Evolutionary conservation across 1,139 yeast genomes (phyloP).

Genomic region (Hyphopichia buzzinii): DNA sequence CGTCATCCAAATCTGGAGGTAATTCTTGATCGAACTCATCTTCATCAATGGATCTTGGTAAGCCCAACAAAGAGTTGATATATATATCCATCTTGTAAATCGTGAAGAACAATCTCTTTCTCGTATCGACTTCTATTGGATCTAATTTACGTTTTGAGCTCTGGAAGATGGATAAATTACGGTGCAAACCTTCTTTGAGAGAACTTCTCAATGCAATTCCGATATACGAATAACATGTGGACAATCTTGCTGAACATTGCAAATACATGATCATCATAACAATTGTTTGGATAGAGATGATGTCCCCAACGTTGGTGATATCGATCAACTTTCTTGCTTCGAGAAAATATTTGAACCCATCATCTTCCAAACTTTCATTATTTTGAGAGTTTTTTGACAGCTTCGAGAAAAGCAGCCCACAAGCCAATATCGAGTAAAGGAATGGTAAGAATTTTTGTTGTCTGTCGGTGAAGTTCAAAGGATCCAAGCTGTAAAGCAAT

Average conservation of each 20-base stretch:
- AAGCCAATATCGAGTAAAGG: constrained; percentile 56
- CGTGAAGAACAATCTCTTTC: constrained; percentile 85
- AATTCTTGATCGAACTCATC: constrained; percentile 88
- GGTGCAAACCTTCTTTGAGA: constrained; percentile 80
- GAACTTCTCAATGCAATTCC: constrained; percentile 92
- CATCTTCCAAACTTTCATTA: constrained; percentile 59
- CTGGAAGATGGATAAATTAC: constrained; percentile 58
- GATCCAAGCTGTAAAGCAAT: constrained; percentile 57
- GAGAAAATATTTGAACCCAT: constrained; percentile 78
- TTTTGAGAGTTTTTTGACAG: constrained; percentile 29
- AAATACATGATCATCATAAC: constrained; percentile 71
- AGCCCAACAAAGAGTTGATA: constrained; percentile 83
- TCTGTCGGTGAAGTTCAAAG: constrained; percentile 64
- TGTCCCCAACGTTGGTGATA: constrained; percentile 48
- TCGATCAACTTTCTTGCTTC: constrained; percentile 80
- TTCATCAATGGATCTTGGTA: constrained; percentile 72
- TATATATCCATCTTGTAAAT: constrained; percentile 90
- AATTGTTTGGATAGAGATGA: constrained; percentile 62
- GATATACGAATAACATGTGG: constrained; percentile 87
- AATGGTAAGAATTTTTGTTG: constrained; percentile 79
- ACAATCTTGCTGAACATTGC: constrained; percentile 86
- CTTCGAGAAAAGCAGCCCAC: constrained; percentile 69
- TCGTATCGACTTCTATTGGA: constrained; percentile 81
- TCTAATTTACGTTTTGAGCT: constrained; percentile 54
- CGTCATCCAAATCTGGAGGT: constrained; percentile 85